Conservation (phyloP, 2,329 filamentous ascomycete species). For the Dryadomyces quercus-mongolicae region DNA sequence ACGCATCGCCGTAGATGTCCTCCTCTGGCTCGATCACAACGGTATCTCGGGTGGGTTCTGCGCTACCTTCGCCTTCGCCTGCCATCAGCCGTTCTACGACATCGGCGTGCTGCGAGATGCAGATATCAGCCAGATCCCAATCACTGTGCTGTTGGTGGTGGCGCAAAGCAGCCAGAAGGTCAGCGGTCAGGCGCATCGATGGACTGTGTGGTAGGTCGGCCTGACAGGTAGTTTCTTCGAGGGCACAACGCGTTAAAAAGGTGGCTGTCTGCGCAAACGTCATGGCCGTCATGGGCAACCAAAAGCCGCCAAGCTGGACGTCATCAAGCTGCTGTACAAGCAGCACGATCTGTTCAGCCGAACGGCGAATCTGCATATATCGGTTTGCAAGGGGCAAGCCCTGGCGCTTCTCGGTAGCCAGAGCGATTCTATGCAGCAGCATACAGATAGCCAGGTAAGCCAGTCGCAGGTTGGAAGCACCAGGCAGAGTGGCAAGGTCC, state of each 20-base stretch:
- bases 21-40: neutral
- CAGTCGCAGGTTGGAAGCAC: slow-evolving; percentile 37
- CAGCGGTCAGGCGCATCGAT: neutral
- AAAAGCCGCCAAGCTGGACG: slow-evolving; percentile 2
- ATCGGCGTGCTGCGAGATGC: slow-evolving; percentile 24
- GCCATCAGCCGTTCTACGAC: neutral
- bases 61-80: neutral
- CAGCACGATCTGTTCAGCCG: slow-evolving; percentile 4
- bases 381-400: neutral
- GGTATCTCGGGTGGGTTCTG: neutral
- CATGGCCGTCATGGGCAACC: slow-evolving; percentile 4
- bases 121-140: slow-evolving; percentile 40
- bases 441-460: slow-evolving; percentile 36
- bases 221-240: neutral
- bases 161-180: neutral
- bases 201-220: neutral
- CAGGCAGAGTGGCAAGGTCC: slow-evolving; percentile 11
- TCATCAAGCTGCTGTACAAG: slow-evolving; percentile 1
- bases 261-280: neutral
- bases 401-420: slow-evolving; percentile 15
- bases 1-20: neutral
- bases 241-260: slow-evolving; percentile 1
- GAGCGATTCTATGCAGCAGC: slow-evolving; percentile 32
- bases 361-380: neutral
- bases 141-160: slow-evolving; percentile 9